Evolutionary conservation across 2,329 filamentous ascomycete species (phyloP), one percentile per base, ranked within the genome.

Genomic region (Simplicillium aogashimaense): DNA sequence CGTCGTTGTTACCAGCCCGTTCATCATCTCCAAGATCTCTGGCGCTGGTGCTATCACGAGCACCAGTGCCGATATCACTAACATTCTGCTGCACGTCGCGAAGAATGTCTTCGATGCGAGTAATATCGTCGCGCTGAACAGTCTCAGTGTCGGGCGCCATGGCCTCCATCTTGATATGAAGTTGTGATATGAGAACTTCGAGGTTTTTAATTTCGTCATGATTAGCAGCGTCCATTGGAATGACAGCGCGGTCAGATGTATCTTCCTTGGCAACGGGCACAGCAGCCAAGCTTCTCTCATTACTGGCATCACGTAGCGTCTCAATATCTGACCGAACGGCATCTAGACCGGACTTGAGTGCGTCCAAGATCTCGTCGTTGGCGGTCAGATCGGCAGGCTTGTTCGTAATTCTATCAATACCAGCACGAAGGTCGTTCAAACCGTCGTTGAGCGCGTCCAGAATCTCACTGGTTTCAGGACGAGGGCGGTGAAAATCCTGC

Each of bases 371-470:
- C 60, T 95, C 88, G 47, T 94, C 86, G 44, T 85, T 90, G 42
- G 86, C 81, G 1, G 83, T 89, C 59, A 90, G 73, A 51, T 94
- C 88, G 1, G 78, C 67, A 5, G 88, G 85, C 62, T 87, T 92
- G 55, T 90, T 81, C 16, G 78, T 70, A 13, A 92, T 72, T 53
- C 70, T 73, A 43, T 95, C 88, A 42, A 97, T 82, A 45, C 87
- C 83, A 20, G 71, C 69, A 18, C 85, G 79, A 8, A 97, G 69
- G 36, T 82, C 80, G 45, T 84, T 80, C 7, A 97, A 72, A 2
- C 89, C 89, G 57, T 95, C 88, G 43, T 94, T 89, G 40, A 97
- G 69, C 1, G 89, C 85, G 54, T 95, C 87, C 2, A 97, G 70
- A 10, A 95, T 85, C 53, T 95, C 88, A 38, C 87, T 84, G 0